Evolutionary conservation across 2,329 filamentous ascomycete genomes (phyloP).

Genomic region (Colletotrichum falcatum): DNA sequence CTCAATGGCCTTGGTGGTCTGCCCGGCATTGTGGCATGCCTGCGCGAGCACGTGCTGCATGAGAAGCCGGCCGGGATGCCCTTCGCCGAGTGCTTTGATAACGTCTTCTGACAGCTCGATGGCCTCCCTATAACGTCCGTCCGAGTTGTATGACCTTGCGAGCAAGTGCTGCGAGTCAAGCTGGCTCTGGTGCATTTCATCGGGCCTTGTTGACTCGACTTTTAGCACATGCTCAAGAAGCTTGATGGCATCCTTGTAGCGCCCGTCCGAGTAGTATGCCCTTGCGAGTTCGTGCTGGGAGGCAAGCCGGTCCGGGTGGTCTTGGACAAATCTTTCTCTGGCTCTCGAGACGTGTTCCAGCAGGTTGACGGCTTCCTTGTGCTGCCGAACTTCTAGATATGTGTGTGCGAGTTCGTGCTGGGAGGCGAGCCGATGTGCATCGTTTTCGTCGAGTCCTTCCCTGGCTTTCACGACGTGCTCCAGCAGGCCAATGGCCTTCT

Average conservation of each 20-base stretch:
- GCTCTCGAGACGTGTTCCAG: conserved; percentile 44
- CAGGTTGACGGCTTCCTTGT: conserved; percentile 43
- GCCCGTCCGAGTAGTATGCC: background rate
- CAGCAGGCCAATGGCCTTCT: conserved; percentile 44
- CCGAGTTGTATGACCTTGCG: too few relatives aligned
- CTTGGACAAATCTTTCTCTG: conserved; percentile 5
- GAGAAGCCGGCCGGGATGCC: conserved; percentile 16
- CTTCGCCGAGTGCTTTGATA: too few relatives aligned
- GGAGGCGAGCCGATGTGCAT: conserved; percentile 34
- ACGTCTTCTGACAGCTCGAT: too few relatives aligned
- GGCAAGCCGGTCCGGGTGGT: conserved; percentile 27
- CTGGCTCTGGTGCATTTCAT: too few relatives aligned
- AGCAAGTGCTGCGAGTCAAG: too few relatives aligned
- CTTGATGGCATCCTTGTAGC: conserved; percentile 15
- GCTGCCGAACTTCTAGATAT: too few relatives aligned
- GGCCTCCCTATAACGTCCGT: too few relatives aligned
- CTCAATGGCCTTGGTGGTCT: conserved; percentile 43
- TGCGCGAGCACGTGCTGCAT: conserved; percentile 5
- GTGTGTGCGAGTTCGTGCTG: background rate
- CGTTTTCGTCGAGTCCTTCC: conserved; percentile 10
- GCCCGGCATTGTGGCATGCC: too few relatives aligned
- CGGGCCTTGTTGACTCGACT: too few relatives aligned
- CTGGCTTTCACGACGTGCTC: conserved; percentile 43
- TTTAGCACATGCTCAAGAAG: too few relatives aligned
- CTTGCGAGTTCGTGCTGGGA: background rate